Percentiles rank a stretch among this genome's conserved stretches.
These are phyloP conservation scores for Blastobotrys terrestris DNA, from an alignment of 805 yeast genomes.

Conservation along the genomic window DNA sequence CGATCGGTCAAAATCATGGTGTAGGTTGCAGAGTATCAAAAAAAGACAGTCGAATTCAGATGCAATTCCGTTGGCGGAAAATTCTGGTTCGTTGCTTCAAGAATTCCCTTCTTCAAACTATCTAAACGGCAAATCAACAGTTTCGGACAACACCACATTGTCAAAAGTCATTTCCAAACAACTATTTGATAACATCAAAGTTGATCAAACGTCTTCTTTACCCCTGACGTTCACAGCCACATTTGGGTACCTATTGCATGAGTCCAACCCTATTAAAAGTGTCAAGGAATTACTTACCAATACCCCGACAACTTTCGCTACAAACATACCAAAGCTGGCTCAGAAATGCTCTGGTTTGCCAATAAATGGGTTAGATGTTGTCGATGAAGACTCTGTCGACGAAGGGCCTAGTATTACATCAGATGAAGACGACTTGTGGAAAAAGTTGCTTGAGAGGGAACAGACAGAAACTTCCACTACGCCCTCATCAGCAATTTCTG, in stretches of 20 bases:
- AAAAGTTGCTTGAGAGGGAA: conserved; percentile 6
- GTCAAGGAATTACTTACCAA: not conserved
- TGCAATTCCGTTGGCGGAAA: not conserved
- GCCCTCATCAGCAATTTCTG: not conserved
- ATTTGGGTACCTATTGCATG: conserved; percentile 27
- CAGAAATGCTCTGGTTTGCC: conserved; percentile 23
- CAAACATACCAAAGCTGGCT: conserved; percentile 26
- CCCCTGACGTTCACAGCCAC: conserved; percentile 28
- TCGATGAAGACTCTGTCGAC: conserved; percentile 11
- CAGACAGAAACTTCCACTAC: not conserved
- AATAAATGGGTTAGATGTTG: conserved; percentile 17
- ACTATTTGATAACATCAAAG: not conserved
- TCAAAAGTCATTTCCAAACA: not conserved
- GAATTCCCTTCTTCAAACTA: not conserved
- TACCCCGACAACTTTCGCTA: conserved; percentile 15
- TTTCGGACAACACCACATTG: not conserved
- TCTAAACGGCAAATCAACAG: not conserved
- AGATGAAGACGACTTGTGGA: conserved; percentile 13
- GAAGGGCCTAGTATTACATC: not conserved
- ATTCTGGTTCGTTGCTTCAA: not conserved
- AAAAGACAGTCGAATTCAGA: not conserved
- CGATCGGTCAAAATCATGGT: conserved; percentile 22
- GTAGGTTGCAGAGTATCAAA: conserved; percentile 20
- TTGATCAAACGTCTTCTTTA: conserved; percentile 1
- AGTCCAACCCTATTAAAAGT: conserved; percentile 10